Percentiles rank a stretch among this genome's conserved stretches.
These are phyloP conservation scores for Isabelozyma gotoi DNA, from an alignment of 805 yeast species.

Conservation along the genomic window DNA sequence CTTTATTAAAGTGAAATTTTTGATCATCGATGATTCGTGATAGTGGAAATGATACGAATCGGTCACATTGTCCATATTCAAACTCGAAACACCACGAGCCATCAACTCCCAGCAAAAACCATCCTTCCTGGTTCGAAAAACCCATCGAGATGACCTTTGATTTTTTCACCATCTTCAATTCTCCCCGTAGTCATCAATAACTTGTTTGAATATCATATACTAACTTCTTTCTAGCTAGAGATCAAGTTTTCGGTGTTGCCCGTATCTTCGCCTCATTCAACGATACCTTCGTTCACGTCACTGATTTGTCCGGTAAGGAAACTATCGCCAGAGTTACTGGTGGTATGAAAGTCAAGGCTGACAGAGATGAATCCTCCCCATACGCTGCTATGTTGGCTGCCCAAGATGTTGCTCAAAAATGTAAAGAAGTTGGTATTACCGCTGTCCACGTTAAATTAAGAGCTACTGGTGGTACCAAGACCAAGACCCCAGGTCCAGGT, in stretches of 20 bases:
- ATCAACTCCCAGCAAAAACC: no score
- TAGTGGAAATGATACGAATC: no score
- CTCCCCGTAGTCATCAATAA: no score
- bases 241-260: conserved; percentile 99
- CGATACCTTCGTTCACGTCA: conserved; percentile 99
- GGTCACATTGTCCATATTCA: no score
- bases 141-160: no score
- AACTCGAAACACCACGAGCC: no score
- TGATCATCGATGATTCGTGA: no score
- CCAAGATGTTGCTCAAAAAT: conserved; percentile 97
- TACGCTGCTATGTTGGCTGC: conserved; percentile 99
- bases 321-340: conserved; percentile 99
- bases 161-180: no score
- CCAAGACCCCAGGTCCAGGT: conserved; percentile 99
- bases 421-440: conserved; percentile 99
- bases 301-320: conserved; percentile 99
- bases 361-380: conserved; percentile 99
- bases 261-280: conserved; percentile 99
- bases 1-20: no score
- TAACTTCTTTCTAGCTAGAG: conserved; percentile 57
- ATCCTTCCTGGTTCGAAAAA: no score
- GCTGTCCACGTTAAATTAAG: conserved; percentile 99
- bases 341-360: conserved; percentile 99
- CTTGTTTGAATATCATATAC: no score
- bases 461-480: conserved; percentile 99